Evolutionary conservation across 2,329 filamentous ascomycete species (phyloP), one percentile per base, ranked within the genome.

Genomic region (Septoria linicola): DNA sequence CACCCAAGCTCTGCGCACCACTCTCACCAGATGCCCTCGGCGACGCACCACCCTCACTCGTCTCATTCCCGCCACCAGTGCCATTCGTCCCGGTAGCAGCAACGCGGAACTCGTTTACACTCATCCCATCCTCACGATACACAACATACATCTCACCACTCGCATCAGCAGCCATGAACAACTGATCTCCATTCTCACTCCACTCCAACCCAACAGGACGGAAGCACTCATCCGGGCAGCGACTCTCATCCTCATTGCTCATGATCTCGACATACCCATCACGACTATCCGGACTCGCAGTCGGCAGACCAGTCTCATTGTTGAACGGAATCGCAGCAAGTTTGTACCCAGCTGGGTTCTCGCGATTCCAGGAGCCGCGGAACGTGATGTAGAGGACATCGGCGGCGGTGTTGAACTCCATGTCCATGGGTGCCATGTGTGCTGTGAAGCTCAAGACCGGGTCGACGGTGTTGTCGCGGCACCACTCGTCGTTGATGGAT

Each of bases 401-500:
- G 8, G 75, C 77, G 32, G 80, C 80, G 36, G 73, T 63, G 55
- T 79, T 75, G 71, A 90, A 89, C 54, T 81, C 81, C 63, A 89
- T 79, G 58, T 88, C 85, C 1, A 89, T 72, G 0, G 87, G 87
- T 0, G 87, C 85, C 65, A 78, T 84, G 64, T 90, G 87, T 1
- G 86, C 80, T 43, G 76, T 71, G 63, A 85, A 81, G 0, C 80
- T 80, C 27, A 89, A 70, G 1, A 80, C 66, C 5, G 77, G 73
- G 63, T 13, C 70, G 58, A 2, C 63, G 61, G 10, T 73, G 65
- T 4, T 53, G 51, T 53, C 43, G 10, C 43, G 43, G 8, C 50
- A 53, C 37, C 37, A 42, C 8, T 68, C 58, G 13, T 67, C 65
- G 58, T 76, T 79, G 31, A 70, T 70, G 1, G 64, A 67, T 49